These are phyloP conservation scores for Trichosporon sp. DNA, from an alignment of 1,284 basidiomycete species.

Conservation along the genomic window DNA sequence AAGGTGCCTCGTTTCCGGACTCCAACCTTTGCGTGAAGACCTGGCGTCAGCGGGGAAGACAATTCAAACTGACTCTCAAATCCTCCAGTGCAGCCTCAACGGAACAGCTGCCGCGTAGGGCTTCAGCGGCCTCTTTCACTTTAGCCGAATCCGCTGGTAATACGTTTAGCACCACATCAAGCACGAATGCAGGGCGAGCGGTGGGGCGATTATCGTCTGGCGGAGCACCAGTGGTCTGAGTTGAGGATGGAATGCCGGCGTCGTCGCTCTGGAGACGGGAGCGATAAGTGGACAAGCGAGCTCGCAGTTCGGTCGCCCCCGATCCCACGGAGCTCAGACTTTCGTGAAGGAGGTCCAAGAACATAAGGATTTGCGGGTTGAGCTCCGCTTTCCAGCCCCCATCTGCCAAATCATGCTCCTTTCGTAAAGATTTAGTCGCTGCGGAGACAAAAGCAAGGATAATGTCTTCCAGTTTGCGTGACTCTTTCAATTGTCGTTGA, in stretches of 20 bases:
- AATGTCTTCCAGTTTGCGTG: constrained; percentile 93
- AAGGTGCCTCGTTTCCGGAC: constrained; percentile 76
- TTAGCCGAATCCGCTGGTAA: constrained; percentile 11
- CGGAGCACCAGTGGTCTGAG: neutral
- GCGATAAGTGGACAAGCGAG: constrained; percentile 13
- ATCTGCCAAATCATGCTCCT: constrained; percentile 61
- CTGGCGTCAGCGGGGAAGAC: constrained; percentile 50
- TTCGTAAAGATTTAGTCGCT: constrained; percentile 75
- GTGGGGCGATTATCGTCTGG: neutral
- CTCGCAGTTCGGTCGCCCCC: constrained; percentile 70
- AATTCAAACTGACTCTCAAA: constrained; percentile 60
- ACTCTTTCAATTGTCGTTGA: constrained; percentile 86
- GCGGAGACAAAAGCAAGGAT: constrained; percentile 93
- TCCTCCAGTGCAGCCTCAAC: constrained; percentile 72
- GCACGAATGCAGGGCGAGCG: neutral
- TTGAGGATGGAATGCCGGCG: neutral
- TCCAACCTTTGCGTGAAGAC: constrained; percentile 88
- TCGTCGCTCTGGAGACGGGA: constrained; percentile 12
- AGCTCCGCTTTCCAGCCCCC: constrained; percentile 91
- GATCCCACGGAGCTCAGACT: constrained; percentile 67
- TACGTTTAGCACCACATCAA: neutral
- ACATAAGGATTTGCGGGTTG: constrained; percentile 82
- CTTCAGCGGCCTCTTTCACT: constrained; percentile 15
- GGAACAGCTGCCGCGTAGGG: constrained; percentile 26
- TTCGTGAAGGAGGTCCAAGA: constrained; percentile 79